phyloP scores from a whole-genome alignment of 768 basidiomycete species.

The Boletus eberwhitei region DNA sequence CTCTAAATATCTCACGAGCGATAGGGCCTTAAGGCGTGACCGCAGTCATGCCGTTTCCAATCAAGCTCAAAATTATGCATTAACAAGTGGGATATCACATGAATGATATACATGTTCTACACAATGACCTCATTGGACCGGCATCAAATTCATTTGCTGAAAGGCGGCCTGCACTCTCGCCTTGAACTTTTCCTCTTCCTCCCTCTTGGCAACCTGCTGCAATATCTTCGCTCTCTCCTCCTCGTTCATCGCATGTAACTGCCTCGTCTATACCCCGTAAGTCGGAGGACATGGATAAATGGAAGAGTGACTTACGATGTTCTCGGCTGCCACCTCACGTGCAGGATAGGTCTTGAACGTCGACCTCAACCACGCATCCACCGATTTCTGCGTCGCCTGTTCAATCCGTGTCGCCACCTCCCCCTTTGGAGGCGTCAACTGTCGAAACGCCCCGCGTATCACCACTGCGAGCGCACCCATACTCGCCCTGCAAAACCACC shows the following conservation, averaged over 20 bases:
- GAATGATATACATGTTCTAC: background rate
- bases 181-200: background rate
- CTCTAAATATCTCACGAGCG: too few relatives aligned
- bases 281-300: too few relatives aligned
- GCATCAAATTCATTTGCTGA: background rate
- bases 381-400: background rate
- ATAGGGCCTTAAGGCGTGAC: too few relatives aligned
- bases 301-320: background rate
- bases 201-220: background rate
- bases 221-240: background rate
- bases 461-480: background rate
- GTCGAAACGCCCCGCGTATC: background rate
- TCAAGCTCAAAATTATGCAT: background rate
- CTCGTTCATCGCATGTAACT: background rate
- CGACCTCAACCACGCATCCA: constrained; percentile 5
- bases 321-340: constrained; percentile 1
- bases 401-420: background rate
- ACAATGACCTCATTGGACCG: background rate
- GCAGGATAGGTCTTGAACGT: constrained; percentile 7
- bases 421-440: background rate
- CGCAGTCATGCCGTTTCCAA: too few relatives aligned
- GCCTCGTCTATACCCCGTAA: background rate
- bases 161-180: background rate
- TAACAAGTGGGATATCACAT: background rate
- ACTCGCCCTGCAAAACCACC: constrained; percentile 9